Percentiles rank a stretch among this genome's conserved stretches.
Evolutionary conservation across 2,329 filamentous ascomycete species (phyloP).

Genomic region (Thielaviopsis musarum): DNA sequence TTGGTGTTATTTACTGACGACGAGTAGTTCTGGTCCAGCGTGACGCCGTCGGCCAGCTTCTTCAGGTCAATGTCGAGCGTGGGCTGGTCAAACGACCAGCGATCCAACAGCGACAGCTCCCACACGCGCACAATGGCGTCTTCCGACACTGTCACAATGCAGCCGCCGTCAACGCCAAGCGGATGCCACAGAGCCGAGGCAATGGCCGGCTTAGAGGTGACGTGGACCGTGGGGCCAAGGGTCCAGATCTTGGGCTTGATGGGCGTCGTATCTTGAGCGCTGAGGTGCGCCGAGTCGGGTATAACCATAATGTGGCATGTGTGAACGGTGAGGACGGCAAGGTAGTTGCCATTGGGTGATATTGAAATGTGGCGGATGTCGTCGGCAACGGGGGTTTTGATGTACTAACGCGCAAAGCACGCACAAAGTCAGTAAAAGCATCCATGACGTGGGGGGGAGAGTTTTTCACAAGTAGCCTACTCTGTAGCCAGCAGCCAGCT

Average conservation of each 20-base stretch:
- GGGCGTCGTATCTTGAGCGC: constrained; percentile 46
- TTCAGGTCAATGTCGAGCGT: constrained; percentile 73
- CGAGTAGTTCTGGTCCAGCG: constrained; percentile 65
- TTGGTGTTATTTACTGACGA: constrained; percentile 58
- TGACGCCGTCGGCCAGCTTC: constrained; percentile 73
- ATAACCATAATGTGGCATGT: constrained; percentile 80
- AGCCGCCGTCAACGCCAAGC: constrained; percentile 62
- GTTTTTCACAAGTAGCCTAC: constrained; percentile 11
- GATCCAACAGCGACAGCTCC: constrained; percentile 71
- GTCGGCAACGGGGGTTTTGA: constrained; percentile 63
- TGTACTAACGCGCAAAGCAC: too few species aligned
- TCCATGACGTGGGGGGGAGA: not conserved
- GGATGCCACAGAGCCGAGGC: constrained; percentile 85
- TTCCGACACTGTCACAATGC: constrained; percentile 72
- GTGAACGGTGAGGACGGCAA: constrained; percentile 74
- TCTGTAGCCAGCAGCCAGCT: constrained; percentile 20
- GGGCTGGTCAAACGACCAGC: constrained; percentile 74
- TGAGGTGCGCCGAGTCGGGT: constrained; percentile 63
- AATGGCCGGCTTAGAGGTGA: constrained; percentile 67
- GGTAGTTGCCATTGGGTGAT: constrained; percentile 64
- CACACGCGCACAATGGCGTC: constrained; percentile 81
- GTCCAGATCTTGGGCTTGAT: constrained; percentile 77
- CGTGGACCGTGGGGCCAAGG: constrained; percentile 81
- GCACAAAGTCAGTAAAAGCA: not conserved
- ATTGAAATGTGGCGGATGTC: constrained; percentile 73